These are phyloP conservation scores for Ogataea salicorniae DNA, from an alignment of 805 yeast species.

Conservation along the genomic window DNA sequence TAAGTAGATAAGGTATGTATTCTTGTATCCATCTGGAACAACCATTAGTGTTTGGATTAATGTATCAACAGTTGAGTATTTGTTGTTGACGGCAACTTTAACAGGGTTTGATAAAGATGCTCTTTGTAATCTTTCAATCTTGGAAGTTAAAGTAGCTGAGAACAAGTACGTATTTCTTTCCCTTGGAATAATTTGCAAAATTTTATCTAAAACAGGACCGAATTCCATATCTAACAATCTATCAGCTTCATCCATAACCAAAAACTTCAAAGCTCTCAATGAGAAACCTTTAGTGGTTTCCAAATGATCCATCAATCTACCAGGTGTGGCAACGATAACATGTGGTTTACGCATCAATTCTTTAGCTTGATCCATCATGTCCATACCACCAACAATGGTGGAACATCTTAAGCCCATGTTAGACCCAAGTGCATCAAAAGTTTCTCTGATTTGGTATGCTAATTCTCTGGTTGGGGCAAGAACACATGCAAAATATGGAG, in stretches of 20 bases:
- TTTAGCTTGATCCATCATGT: constrained; percentile 94
- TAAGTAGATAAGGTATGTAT: constrained; percentile 77
- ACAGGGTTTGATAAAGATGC: constrained; percentile 89
- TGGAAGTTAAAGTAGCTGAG: constrained; percentile 96
- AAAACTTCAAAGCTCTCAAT: constrained; percentile 66
- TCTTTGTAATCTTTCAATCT: constrained; percentile 89
- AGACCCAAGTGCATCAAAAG: constrained; percentile 89
- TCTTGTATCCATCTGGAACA: constrained; percentile 88
- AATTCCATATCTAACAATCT: constrained; percentile 93
- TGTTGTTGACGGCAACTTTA: constrained; percentile 81
- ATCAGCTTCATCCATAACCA: constrained; percentile 97
- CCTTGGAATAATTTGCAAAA: constrained; percentile 76
- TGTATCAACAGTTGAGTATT: constrained; percentile 93
- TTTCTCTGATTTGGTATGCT: constrained; percentile 86
- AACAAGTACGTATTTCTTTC: constrained; percentile 81
- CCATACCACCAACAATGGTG: constrained; percentile 97
- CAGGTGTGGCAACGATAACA: constrained; percentile 90
- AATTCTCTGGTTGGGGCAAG: constrained; percentile 82
- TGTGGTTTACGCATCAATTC: constrained; percentile 94
- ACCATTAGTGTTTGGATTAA: constrained; percentile 83
- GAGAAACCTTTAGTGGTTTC: constrained; percentile 90
- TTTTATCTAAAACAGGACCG: constrained; percentile 88
- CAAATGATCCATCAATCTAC: constrained; percentile 84
- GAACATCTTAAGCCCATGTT: constrained; percentile 88
- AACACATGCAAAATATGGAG: constrained; percentile 84